Conservation (phyloP, 768 basidiomycete genomes). For the Mycena crocata region DNA sequence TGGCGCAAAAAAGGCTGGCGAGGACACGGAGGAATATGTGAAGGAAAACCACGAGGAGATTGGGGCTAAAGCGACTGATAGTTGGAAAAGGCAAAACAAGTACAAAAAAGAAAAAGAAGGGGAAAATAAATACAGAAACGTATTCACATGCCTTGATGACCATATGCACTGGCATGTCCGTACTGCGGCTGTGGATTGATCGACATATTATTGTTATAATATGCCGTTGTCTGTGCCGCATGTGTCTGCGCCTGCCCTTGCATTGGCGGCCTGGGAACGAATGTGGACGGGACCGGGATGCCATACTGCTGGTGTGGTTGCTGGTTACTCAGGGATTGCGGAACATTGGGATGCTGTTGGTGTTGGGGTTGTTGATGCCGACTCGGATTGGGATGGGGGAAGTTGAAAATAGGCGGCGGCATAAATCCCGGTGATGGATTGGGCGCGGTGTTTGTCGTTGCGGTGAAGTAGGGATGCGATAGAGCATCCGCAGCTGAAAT, state of each 20-base stretch:
- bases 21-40: slow-evolving; percentile 29
- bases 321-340: slow-evolving; percentile 16
- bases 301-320: slow-evolving; percentile 26
- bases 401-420: slow-evolving; percentile 77
- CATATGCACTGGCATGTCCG: too few species aligned
- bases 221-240: slow-evolving; percentile 2
- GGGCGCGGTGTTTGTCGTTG: slow-evolving; percentile 54
- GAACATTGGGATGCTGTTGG: slow-evolving; percentile 16
- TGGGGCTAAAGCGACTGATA: not conserved
- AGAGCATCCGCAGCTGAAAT: slow-evolving; percentile 93
- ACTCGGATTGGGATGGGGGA: slow-evolving; percentile 73
- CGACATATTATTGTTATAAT: slow-evolving; percentile 25
- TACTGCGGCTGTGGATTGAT: slow-evolving; percentile 24
- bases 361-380: slow-evolving; percentile 40
- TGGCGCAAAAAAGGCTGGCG: slow-evolving; percentile 31
- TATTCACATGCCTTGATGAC: slow-evolving; percentile 14
- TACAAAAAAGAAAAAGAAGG: not conserved
- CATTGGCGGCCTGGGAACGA: slow-evolving; percentile 19
- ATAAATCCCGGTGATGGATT: slow-evolving; percentile 65
- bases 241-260: slow-evolving; percentile 16
- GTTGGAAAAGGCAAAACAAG: slow-evolving; percentile 27
- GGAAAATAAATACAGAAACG: not conserved
- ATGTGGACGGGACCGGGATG: slow-evolving; percentile 21
- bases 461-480: slow-evolving; percentile 91
- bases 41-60: slow-evolving; percentile 28